A percentile compares a stretch with the other conserved stretches of the same genome.
Conservation (phyloP, 345 rosid species). For the Murraya paniculata region DNA sequence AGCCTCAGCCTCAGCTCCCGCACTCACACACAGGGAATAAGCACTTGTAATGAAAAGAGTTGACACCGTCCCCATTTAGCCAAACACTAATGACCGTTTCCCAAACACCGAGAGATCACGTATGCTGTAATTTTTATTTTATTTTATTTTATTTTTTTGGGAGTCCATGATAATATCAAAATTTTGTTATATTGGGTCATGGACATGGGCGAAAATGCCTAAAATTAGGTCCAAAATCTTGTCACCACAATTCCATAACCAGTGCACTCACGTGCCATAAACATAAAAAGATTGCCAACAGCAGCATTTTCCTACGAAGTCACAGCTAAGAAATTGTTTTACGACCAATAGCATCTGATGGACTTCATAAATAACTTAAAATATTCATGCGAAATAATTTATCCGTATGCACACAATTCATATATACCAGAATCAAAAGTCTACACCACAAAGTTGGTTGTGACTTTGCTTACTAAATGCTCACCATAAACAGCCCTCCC, state of each 20-base stretch:
- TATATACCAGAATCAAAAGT: not conserved
- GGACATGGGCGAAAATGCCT: too few species aligned
- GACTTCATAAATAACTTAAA: not conserved
- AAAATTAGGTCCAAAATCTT: not conserved
- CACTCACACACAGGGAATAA: too few species aligned
- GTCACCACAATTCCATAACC: not conserved
- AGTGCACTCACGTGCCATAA: not conserved
- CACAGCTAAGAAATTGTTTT: not conserved
- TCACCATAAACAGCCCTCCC: conserved; percentile 72
- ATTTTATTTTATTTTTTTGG: too few species aligned
- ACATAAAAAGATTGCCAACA: not conserved
- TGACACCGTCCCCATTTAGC: too few species aligned
- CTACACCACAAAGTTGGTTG: conserved; percentile 51
- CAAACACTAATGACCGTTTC: too few species aligned
- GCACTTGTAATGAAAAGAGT: too few species aligned
- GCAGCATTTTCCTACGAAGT: not conserved
- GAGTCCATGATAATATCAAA: too few species aligned
- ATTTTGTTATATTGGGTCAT: too few species aligned
- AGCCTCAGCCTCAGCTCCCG: too few species aligned
- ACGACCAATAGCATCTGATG: not conserved
- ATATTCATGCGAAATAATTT: not conserved
- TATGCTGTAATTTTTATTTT: too few species aligned
- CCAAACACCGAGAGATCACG: too few species aligned
- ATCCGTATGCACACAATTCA: not conserved
- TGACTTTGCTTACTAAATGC: conserved; percentile 76